phyloP scores from a whole-genome alignment of 2,329 filamentous ascomycete genomes.

The Chrysoporthe deuterocubensis region DNA sequence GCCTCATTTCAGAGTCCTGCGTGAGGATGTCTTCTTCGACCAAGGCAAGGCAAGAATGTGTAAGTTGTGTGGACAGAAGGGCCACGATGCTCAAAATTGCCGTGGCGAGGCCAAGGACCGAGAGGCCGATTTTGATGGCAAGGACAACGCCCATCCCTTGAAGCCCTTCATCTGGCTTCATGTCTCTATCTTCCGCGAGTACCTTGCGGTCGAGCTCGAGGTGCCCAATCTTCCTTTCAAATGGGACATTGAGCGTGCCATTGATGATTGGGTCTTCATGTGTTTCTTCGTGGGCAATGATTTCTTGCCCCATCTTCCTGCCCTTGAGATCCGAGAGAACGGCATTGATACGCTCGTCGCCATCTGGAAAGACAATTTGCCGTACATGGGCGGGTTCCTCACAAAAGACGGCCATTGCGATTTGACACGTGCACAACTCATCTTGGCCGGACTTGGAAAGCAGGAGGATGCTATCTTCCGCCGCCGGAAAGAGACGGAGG shows the following conservation, averaged over 20 bases:
- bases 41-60: conserved; percentile 83
- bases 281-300: conserved; percentile 99
- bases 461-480: conserved; percentile 95
- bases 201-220: conserved; percentile 86
- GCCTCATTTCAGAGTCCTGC: conserved; percentile 92
- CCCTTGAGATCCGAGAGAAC: conserved; percentile 94
- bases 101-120: conserved; percentile 79
- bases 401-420: conserved; percentile 95
- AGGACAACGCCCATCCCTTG: conserved; percentile 68
- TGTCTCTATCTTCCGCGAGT: conserved; percentile 88
- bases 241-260: conserved; percentile 90
- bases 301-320: conserved; percentile 96
- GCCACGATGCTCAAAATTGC: conserved; percentile 87
- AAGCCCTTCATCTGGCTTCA: conserved; percentile 99
- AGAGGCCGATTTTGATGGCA: conserved; percentile 79
- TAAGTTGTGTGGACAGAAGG: conserved; percentile 87
- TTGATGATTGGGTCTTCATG: conserved; percentile 99
- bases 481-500: conserved; percentile 82
- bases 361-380: conserved; percentile 95
- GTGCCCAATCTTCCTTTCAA: conserved; percentile 82
- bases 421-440: conserved; percentile 82
- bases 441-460: conserved; percentile 84
- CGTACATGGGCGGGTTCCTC: conserved; percentile 90
- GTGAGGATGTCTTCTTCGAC: conserved; percentile 95
- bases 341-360: conserved; percentile 94